Base-by-base conservation (phyloP, 768 basidiomycete genomes). In the Amanita molliuscula region DNA sequence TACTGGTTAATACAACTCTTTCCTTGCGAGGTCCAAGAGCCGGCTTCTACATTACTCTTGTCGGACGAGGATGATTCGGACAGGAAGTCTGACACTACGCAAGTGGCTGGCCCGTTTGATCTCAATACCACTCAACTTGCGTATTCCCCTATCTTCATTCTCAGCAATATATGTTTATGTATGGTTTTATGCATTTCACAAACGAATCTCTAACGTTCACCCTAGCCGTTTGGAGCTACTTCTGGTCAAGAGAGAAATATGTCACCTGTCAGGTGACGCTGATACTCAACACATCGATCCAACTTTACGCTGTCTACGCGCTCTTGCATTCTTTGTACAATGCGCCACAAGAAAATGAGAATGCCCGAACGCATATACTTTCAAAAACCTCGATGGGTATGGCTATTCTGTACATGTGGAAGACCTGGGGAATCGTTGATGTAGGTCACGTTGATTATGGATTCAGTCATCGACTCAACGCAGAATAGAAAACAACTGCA, bases 381-480 rank as follows among this genome's bases (percentile, higher is more conserved):
- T 67, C 67, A 38, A 75, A 73, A 53, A 67, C 69, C 3, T 65
- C 64, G 40, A 59, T 66, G 1, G 73, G 71, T 0, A 59, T 74
- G 25, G 65, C 64, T 8, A 55, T 72, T 3, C 54, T 67, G 41
- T 61, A 59, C 35, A 46, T 64, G 49, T 66, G 65, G 63, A 64
- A 55, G 42, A 60, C 58, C 3, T 67, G 65, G 61, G 62, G 61
- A 6, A 47, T 58, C 3, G 52, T 67, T 41, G 61, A 64, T 26
- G 65, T 68, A 58, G n/a, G 52, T 40, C 6, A 10, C 13, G 9
- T 36, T 48, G 45, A 50, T 2, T 20, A 25, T 2, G 46, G 23
- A 29, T 34, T 28, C 23, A 18, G 18, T n/a, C 51, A 37, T 44
- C 42, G 15, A 18, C 47, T 40, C 15, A 49, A 49, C n/a, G 16